Conservation (phyloP, 495 filamentous ascomycete genomes). For the Lophium mytilinum region DNA sequence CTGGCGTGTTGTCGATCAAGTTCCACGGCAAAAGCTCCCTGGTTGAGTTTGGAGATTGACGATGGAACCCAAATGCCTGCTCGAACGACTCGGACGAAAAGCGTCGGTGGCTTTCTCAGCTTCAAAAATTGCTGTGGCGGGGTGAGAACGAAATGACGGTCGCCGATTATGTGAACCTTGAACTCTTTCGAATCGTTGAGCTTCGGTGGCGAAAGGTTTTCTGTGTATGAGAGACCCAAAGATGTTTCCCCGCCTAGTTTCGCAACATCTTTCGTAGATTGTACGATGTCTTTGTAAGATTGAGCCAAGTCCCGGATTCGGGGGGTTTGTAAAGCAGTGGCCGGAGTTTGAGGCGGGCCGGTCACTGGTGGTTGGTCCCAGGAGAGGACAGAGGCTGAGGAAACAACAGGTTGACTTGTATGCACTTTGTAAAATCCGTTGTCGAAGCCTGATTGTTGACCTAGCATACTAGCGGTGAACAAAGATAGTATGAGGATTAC, state of each 20-base stretch:
- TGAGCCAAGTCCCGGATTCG: background rate
- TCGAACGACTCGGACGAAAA: conserved; percentile 46
- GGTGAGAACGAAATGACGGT: conserved; percentile 53
- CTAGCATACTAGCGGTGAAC: background rate
- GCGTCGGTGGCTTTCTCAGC: conserved; percentile 42
- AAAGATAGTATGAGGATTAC: background rate
- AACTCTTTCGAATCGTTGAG: conserved; percentile 41
- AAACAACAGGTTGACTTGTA: background rate
- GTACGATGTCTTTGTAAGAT: background rate
- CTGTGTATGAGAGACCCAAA: background rate
- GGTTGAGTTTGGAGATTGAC: conserved; percentile 46
- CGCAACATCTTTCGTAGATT: background rate
- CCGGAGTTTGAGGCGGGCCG: background rate
- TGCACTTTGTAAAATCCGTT: background rate
- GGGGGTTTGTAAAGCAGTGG: background rate
- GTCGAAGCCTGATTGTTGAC: background rate
- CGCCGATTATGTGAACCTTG: conserved; percentile 54
- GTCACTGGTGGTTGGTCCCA: background rate
- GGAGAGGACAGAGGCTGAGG: background rate
- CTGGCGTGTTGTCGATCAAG: conserved; percentile 51
- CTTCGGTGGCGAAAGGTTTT: background rate
- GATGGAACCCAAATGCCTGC: conserved; percentile 38
- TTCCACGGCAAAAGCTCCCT: conserved; percentile 51
- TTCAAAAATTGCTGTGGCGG: conserved; percentile 43
- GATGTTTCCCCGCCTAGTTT: background rate